A percentile compares a stretch with the other conserved stretches of the same genome.
These are phyloP conservation scores for Starmerella ratchasimensis DNA, from an alignment of 805 yeast genomes.

Conservation along the genomic window DNA sequence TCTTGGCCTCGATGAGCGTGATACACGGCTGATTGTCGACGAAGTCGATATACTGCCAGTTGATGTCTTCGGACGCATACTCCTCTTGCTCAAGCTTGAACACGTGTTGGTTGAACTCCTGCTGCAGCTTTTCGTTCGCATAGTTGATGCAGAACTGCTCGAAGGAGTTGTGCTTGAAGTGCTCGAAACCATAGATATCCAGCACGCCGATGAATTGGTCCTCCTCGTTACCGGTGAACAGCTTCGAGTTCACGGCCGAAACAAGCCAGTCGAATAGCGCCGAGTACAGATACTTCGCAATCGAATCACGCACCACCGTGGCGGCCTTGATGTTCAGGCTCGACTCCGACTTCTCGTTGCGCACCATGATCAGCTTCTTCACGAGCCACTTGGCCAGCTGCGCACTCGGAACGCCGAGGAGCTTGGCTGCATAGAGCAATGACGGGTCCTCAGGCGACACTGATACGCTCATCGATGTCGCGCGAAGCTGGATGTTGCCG, in stretches of 20 bases:
- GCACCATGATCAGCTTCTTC: conserved; percentile 82
- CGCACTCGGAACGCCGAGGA: conserved; percentile 64
- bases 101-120: conserved; percentile 93
- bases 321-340: conserved; percentile 76
- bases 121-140: conserved; percentile 93
- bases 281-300: conserved; percentile 84
- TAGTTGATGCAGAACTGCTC: conserved; percentile 96
- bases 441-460: conserved; percentile 78
- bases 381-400: conserved; percentile 80
- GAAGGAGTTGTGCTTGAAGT: conserved; percentile 82
- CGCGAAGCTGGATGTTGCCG: conserved; percentile 80
- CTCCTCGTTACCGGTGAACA: conserved; percentile 40
- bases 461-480: conserved; percentile 71
- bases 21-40: conserved; percentile 96
- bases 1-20: conserved; percentile 71
- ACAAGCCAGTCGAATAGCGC: conserved; percentile 94
- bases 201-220: conserved; percentile 86
- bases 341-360: conserved; percentile 81
- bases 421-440: conserved; percentile 65
- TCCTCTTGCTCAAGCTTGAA: conserved; percentile 96
- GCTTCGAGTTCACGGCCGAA: conserved; percentile 61
- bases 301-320: conserved; percentile 87
- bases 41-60: conserved; percentile 93
- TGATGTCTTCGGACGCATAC: conserved; percentile 78
- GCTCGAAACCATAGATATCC: conserved; percentile 96